Percentiles rank a stretch among this genome's conserved stretches.
Evolutionary conservation across 2,329 filamentous ascomycete species (phyloP).

Genomic region (Cytospora piceicola): DNA sequence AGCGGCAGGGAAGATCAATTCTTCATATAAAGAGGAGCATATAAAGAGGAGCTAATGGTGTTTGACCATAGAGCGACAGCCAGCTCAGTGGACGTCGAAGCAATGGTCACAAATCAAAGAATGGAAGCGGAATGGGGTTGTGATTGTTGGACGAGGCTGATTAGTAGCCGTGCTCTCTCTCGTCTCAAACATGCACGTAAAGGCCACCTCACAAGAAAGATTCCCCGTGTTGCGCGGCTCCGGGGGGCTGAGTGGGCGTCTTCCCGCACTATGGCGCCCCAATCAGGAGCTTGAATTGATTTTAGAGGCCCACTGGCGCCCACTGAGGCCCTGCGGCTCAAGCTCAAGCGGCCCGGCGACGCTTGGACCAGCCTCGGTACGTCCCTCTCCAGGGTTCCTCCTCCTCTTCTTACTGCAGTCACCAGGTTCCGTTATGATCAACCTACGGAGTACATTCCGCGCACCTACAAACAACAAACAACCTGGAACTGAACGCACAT

Average conservation of each 20-base stretch:
- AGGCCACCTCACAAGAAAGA: slow-evolving; percentile 23
- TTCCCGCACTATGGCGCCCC: slow-evolving; percentile 8
- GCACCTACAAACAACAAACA: no score
- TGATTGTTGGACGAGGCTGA: slow-evolving; percentile 16
- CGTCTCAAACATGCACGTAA: slow-evolving; percentile 9
- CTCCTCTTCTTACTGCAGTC: no score
- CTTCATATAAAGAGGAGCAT: slow-evolving; percentile 1
- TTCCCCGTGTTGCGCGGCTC: slow-evolving; percentile 16
- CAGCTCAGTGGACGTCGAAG: slow-evolving; percentile 4
- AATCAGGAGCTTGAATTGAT: slow-evolving; percentile 18
- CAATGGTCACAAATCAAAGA: slow-evolving; percentile 3
- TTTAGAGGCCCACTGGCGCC: slow-evolving; percentile 10
- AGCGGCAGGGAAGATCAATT: slow-evolving; percentile 18
- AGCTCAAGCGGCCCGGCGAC: background rate
- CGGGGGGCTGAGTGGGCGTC: background rate
- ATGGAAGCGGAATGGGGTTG: slow-evolving; percentile 5
- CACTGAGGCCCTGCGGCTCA: background rate
- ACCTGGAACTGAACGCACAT: no score
- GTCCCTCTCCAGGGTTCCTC: slow-evolving; percentile 7
- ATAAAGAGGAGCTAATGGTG: slow-evolving; percentile 10
- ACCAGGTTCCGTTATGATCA: no score
- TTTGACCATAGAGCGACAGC: slow-evolving; percentile 17
- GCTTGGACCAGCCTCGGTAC: slow-evolving; percentile 13
- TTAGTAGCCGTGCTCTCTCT: slow-evolving; percentile 10
- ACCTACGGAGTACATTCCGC: no score